Conservation (phyloP, 495 filamentous ascomycete species). For the Jackrogersella multiformis region DNA sequence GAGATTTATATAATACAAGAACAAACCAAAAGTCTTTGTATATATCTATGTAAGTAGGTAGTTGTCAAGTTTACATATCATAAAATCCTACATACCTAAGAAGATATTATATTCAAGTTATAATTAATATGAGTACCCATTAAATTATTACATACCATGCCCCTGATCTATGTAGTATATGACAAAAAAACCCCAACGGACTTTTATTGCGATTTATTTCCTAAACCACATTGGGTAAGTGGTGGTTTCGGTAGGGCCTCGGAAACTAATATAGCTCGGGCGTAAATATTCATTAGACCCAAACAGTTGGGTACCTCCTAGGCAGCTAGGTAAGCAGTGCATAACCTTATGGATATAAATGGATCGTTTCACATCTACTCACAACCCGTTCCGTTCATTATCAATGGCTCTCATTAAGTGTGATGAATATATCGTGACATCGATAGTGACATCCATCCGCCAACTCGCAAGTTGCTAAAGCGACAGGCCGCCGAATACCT, state of each 20-base stretch:
- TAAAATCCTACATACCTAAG: neutral
- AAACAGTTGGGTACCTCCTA: too few species aligned
- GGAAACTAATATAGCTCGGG: constrained; percentile 32
- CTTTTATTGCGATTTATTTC: constrained; percentile 18
- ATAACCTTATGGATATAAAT: neutral
- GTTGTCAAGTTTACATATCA: constrained; percentile 2
- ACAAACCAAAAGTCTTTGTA: too few species aligned
- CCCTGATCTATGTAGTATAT: constrained; percentile 17
- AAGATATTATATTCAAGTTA: neutral
- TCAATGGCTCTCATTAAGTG: neutral
- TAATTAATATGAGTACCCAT: neutral
- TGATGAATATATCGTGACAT: neutral
- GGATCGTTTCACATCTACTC: too few species aligned
- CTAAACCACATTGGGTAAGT: constrained; percentile 30
- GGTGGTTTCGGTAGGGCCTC: constrained; percentile 17
- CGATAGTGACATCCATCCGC: neutral
- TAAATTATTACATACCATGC: constrained; percentile 3
- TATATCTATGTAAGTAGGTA: too few species aligned
- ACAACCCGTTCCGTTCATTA: neutral
- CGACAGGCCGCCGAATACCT: neutral
- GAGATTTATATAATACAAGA: too few species aligned
- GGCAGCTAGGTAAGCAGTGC: neutral
- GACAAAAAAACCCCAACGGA: constrained; percentile 23
- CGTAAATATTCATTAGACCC: neutral
- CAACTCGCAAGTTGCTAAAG: neutral